These are phyloP conservation scores for Cladosporium sp. DNA, from an alignment of 2,329 filamentous ascomycete genomes.

Conservation along the genomic window DNA sequence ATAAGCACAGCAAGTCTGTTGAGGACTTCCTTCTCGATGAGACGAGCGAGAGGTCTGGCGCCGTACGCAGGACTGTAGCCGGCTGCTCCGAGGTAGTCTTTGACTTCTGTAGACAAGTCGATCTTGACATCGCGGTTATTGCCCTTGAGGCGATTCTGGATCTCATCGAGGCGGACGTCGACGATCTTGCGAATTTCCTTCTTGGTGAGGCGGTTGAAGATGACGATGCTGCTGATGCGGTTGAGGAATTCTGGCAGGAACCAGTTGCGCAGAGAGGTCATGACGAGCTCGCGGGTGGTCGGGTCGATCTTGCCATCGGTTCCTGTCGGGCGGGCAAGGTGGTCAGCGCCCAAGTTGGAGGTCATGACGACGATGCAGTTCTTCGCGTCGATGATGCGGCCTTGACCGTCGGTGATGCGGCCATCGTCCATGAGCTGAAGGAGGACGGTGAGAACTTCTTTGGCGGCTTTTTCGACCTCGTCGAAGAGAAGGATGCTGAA, in stretches of 20 bases:
- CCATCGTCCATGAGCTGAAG: constrained; percentile 99
- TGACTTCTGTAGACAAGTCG: constrained; percentile 75
- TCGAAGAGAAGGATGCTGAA: constrained; percentile 98
- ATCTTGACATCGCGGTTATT: constrained; percentile 87
- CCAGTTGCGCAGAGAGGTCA: constrained; percentile 85
- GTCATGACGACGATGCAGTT: constrained; percentile 99
- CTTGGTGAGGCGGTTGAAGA: constrained; percentile 94
- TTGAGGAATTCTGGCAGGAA: constrained; percentile 99
- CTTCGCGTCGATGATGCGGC: constrained; percentile 86
- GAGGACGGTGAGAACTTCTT: constrained; percentile 92
- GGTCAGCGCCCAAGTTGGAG: constrained; percentile 93
- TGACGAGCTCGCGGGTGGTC: constrained; percentile 82
- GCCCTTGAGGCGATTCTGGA: constrained; percentile 81
- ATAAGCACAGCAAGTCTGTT: constrained; percentile 91
- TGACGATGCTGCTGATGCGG: constrained; percentile 91
- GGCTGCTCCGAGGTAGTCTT: constrained; percentile 85
- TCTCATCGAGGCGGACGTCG: constrained; percentile 79
- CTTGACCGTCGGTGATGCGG: constrained; percentile 96
- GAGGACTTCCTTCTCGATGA: constrained; percentile 96
- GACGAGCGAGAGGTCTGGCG: constrained; percentile 76
- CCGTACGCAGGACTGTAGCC: constrained; percentile 96
- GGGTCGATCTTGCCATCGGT: constrained; percentile 82
- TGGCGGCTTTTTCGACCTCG: constrained; percentile 97
- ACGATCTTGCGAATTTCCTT: constrained; percentile 93
- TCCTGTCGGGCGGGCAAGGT: constrained; percentile 72